Base-by-base conservation (phyloP, 2,329 filamentous ascomycete species). In the Polytolypa hystricis region DNA sequence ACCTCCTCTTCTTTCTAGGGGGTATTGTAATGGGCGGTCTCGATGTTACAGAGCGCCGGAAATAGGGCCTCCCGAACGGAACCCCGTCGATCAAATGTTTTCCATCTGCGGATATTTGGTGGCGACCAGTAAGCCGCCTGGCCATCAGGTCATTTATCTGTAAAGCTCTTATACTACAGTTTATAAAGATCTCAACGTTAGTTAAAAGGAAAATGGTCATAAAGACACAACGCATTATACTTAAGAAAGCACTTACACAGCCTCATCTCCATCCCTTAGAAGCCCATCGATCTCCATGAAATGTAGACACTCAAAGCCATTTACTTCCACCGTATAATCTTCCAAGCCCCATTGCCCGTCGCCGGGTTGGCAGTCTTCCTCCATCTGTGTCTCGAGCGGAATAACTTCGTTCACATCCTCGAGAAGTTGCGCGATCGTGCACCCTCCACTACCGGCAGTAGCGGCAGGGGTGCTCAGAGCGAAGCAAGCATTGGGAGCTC, bases 251-350 rank as follows among this genome's bases (percentile, higher is more conserved):
- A 16, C 33, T 33, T 64, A 86, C 81, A 82, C 67, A 38, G 95
- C 74, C 56, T 87, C 76, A 50, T 95, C 87, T 37, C 91, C 85
- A 35, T 89, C 79, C 47, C 83, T 81, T 40, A 94, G 65, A 7
- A 91, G 66, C 30, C 71, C 70, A 10, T 69, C 66, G 4, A 93
- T 71, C 14, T 73, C 68, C 54, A 84, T 80, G 50, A 84, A 96
- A 61, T 95, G 89, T 39, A 95, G 62, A 49, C 84, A 91, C 60
- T 96, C 89, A 47, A 84, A 95, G 30, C 73, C 77, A n/a, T 70
- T 71, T 3, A 94, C 69, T 58, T 93, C 83, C 19, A 94, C 84
- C 6, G 74, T 74, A 57, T 96, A 96, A 55, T 95, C 84, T 51
- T 95, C 87, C 3, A 94, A 62, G 0, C 84, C 85, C 84, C 85